Conservation (phyloP, 2,329 filamentous ascomycete genomes). For the Ascochyta clinopodiicola region DNA sequence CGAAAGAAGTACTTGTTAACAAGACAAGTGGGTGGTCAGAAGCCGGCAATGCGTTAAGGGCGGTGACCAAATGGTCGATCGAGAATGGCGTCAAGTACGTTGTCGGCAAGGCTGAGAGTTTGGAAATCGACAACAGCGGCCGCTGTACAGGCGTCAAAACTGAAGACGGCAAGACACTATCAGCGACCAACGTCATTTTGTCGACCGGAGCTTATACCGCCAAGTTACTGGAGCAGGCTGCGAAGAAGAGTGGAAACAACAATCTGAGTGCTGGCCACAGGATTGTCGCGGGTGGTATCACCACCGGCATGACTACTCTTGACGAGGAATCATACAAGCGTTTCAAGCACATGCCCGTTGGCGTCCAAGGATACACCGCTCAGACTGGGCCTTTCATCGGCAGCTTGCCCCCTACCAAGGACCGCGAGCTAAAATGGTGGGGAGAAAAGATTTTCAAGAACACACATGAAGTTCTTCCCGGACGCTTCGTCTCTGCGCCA, state of each 20-base stretch:
- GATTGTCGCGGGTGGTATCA: conserved; percentile 64
- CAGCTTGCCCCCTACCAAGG: conserved; percentile 41
- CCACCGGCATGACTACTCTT: conserved; percentile 56
- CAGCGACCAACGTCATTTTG: conserved; percentile 42
- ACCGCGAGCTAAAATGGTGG: conserved; percentile 46
- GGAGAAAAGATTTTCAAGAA: conserved; percentile 47
- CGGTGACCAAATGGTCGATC: conserved; percentile 61
- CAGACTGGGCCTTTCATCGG: conserved; percentile 42
- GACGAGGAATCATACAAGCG: conserved; percentile 37
- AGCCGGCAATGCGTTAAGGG: conserved; percentile 64
- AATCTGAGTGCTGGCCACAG: conserved; percentile 61
- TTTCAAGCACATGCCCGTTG: conserved; percentile 45
- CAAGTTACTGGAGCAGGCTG: conserved; percentile 57
- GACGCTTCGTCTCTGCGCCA: conserved; percentile 63
- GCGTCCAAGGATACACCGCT: conserved; percentile 41
- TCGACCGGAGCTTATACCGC: conserved; percentile 54
- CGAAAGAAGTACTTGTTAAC: conserved; percentile 67
- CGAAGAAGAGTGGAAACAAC: conserved; percentile 53
- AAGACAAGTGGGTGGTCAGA: conserved; percentile 68
- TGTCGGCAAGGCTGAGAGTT: conserved; percentile 57
- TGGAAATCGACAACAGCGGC: conserved; percentile 58
- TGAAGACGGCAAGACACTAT: conserved; percentile 40
- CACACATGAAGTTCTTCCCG: conserved; percentile 50
- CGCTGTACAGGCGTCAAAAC: conserved; percentile 48
- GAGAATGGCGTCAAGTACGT: conserved; percentile 66